Conservation (phyloP, 441 rosid genomes). For the Pelargonium citronellum region DNA sequence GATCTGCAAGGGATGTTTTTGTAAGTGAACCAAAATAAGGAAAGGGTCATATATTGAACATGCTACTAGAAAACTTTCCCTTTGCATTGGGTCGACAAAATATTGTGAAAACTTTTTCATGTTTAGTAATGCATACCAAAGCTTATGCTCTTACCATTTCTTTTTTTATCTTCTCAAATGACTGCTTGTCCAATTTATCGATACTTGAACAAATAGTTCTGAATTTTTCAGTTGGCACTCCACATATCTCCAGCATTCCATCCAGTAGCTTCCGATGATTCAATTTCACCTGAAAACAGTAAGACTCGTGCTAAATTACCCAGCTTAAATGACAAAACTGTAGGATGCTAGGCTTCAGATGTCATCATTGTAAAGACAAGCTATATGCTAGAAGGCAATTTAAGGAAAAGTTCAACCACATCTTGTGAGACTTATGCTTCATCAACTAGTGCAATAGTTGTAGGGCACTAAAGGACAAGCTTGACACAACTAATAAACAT, state of each 20-base stretch:
- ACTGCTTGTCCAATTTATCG: slow-evolving; percentile 55
- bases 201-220: slow-evolving; percentile 55
- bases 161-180: slow-evolving; percentile 67
- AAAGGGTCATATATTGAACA: background rate
- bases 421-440: slow-evolving; percentile 22
- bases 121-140: background rate
- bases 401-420: background rate
- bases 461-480: background rate
- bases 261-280: slow-evolving; percentile 85
- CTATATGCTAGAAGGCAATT: too few species aligned
- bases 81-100: background rate
- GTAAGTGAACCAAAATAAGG: background rate
- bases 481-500: background rate
- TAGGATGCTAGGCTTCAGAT: too few species aligned
- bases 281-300: slow-evolving; percentile 57
- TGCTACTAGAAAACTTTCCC: background rate
- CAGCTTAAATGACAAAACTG: background rate
- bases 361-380: too few species aligned
- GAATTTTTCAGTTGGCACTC: slow-evolving; percentile 54
- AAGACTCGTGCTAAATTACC: background rate
- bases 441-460: slow-evolving; percentile 22
- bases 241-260: slow-evolving; percentile 60
- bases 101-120: background rate
- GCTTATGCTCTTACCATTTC: slow-evolving; percentile 57
- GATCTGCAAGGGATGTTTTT: background rate